Conservation (phyloP, 2,329 filamentous ascomycete genomes). For the Calonectria hawksworthii region DNA sequence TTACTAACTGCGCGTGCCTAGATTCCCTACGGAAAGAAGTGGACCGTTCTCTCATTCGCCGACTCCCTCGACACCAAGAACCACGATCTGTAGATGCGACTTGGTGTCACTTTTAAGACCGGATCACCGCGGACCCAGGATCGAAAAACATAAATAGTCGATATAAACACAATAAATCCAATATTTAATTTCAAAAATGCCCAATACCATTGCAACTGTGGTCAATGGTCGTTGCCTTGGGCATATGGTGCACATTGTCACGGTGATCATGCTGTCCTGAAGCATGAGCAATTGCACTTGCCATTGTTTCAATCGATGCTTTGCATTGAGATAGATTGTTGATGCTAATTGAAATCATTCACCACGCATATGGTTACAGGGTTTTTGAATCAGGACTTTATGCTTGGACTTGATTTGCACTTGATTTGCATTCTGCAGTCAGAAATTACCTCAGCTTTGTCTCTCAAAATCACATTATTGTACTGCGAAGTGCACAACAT, state of each 20-base stretch:
- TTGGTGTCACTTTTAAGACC: neutral
- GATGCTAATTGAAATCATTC: no score
- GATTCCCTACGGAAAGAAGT: neutral
- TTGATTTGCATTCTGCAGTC: no score
- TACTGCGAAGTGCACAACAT: neutral
- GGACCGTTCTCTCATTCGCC: neutral
- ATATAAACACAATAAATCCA: neutral
- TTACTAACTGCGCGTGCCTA: neutral
- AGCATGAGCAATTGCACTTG: no score
- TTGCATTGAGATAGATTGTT: no score
- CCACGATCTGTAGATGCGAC: neutral
- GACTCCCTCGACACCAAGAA: neutral
- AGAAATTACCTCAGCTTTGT: no score
- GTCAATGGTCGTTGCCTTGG: neutral
- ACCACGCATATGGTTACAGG: no score
- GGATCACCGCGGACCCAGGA: no score
- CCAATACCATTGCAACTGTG: no score
- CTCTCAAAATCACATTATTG: no score
- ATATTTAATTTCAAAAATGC: neutral
- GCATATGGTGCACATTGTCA: neutral
- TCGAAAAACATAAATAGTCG: neutral
- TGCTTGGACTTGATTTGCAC: no score
- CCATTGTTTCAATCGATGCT: no score
- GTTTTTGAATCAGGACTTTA: neutral
- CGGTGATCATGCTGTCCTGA: no score